These are phyloP conservation scores for Edaphochlamys debaryana DNA, from an alignment of 139 green algal species.

Conservation along the genomic window DNA sequence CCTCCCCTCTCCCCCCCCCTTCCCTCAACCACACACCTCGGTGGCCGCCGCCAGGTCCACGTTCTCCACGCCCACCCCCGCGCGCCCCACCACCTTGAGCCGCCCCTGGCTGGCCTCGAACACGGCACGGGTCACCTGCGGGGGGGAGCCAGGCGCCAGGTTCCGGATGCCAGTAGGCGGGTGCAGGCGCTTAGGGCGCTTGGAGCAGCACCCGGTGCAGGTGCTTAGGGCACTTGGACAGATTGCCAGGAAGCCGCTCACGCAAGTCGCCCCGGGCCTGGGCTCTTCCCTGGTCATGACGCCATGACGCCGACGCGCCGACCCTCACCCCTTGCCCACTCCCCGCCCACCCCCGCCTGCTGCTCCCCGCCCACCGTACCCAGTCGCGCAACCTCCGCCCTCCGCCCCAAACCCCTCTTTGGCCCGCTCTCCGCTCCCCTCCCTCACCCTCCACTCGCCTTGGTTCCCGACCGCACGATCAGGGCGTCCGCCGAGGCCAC, in stretches of 20 bases:
- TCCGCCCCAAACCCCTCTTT: background rate
- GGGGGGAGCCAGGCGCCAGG: background rate
- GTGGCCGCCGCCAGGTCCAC: conserved; percentile 94
- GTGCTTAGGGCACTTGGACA: background rate
- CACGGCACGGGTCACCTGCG: conserved; percentile 86
- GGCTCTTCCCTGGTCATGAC: too few relatives aligned
- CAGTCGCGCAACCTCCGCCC: background rate
- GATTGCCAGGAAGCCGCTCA: too few relatives aligned
- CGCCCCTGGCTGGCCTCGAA: conserved; percentile 92
- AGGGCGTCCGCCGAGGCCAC: conserved; percentile 83
- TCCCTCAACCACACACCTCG: conserved; percentile 65
- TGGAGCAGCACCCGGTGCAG: background rate
- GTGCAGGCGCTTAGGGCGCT: background rate
- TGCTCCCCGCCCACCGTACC: background rate
- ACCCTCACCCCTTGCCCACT: too few relatives aligned
- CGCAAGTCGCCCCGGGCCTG: too few relatives aligned
- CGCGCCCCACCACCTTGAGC: conserved; percentile 95
- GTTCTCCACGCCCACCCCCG: conserved; percentile 97
- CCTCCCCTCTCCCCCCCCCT: too few relatives aligned
- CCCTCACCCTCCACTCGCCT: conserved; percentile 56
- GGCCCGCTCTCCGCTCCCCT: background rate
- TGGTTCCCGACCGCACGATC: conserved; percentile 92
- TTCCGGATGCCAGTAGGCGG: background rate
- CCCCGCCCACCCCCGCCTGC: too few relatives aligned
- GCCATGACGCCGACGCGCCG: too few relatives aligned